Evolutionary conservation across 108 stramenopile genomes (phyloP).

Genomic region (Epipyxis sp.): DNA sequence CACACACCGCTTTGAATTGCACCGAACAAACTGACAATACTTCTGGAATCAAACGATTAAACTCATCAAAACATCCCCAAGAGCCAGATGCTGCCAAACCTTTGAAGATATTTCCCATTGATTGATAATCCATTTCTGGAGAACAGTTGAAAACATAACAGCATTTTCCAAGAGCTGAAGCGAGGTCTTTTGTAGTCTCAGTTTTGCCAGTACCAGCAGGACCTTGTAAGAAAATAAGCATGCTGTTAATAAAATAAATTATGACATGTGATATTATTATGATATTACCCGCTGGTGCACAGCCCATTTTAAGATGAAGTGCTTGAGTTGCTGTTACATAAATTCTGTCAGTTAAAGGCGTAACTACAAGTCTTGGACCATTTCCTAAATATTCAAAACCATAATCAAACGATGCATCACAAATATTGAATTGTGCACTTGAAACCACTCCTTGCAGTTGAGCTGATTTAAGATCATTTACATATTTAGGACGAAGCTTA

Average conservation of each 20-base stretch:
- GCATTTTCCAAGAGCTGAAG: constrained; percentile 59
- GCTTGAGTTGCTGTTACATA: constrained; percentile 64
- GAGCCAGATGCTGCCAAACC: constrained; percentile 64
- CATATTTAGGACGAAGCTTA: constrained; percentile 45
- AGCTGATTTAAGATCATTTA: constrained; percentile 11
- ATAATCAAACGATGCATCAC: constrained; percentile 47
- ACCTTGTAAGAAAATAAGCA: constrained; percentile 2
- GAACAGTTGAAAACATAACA: constrained; percentile 66
- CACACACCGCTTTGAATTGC: constrained; percentile 53
- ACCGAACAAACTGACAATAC: constrained; percentile 59
- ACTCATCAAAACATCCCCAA: constrained; percentile 75
- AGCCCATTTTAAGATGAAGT: constrained; percentile 52
- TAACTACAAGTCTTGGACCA: constrained; percentile 56
- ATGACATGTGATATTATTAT: background rate
- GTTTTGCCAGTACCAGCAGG: constrained; percentile 65
- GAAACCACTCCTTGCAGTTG: constrained; percentile 31
- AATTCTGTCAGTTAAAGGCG: constrained; percentile 64
- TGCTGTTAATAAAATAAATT: background rate
- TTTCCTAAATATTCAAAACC: constrained; percentile 60
- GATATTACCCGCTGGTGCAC: constrained; percentile 44
- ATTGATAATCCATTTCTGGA: constrained; percentile 70
- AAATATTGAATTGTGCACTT: constrained; percentile 38
- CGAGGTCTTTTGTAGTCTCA: constrained; percentile 59
- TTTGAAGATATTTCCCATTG: constrained; percentile 69
- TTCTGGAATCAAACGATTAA: constrained; percentile 67